phyloP scores from a whole-genome alignment of 768 basidiomycete genomes.

The Holtermanniella nyarrowii region DNA sequence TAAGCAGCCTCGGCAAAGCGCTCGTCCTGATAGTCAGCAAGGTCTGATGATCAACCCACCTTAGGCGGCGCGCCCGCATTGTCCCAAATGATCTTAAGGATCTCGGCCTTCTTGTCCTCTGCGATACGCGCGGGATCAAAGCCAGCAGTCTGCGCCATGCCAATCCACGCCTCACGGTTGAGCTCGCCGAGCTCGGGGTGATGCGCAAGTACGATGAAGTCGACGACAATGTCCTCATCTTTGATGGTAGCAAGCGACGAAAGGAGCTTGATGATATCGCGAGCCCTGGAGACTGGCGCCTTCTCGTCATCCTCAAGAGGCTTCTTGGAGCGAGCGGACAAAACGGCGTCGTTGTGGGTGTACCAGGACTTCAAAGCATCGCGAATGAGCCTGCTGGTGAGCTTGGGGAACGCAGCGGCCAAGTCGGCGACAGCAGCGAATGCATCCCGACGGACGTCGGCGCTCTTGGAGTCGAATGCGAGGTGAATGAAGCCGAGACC shows the following conservation, averaged over 20 bases:
- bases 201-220: conserved; percentile 61
- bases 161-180: conserved; percentile 66
- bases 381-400: conserved; percentile 50
- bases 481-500: conserved; percentile 63
- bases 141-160: conserved; percentile 59
- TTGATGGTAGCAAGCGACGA: conserved; percentile 1
- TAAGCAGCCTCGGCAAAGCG: conserved; percentile 53
- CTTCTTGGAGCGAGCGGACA: conserved; percentile 15
- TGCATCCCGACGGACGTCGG: conserved; percentile 49
- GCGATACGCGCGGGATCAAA: conserved; percentile 60
- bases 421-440: conserved; percentile 45
- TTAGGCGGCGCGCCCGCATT: conserved; percentile 19
- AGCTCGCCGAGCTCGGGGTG: conserved; percentile 48
- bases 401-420: conserved; percentile 44
- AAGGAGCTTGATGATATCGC: conserved; percentile 26
- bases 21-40: conserved; percentile 15
- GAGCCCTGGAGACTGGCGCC: conserved; percentile 46
- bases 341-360: conserved; percentile 17
- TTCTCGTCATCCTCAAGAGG: conserved; percentile 44
- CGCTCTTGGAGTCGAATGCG: conserved; percentile 51
- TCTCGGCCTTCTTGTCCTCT: conserved; percentile 25
- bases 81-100: conserved; percentile 18
- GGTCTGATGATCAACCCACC: conserved; percentile 9
- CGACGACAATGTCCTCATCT: conserved; percentile 42
- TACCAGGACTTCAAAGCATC: conserved; percentile 49